These are phyloP conservation scores for Suhomyces maxii DNA, from an alignment of 1,139 yeast species.

Conservation along the genomic window DNA sequence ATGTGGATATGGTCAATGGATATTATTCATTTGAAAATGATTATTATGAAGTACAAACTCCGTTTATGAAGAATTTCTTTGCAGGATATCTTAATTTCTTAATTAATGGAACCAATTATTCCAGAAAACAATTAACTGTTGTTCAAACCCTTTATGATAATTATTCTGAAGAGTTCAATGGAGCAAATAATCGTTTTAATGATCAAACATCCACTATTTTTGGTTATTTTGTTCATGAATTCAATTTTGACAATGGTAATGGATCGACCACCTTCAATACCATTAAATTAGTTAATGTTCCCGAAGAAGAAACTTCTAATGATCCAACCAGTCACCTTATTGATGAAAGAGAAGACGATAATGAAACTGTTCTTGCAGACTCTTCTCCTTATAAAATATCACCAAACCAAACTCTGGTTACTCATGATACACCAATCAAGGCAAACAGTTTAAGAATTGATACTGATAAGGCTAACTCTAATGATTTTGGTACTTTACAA, in stretches of 20 bases:
- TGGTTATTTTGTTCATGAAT: constrained; percentile 33
- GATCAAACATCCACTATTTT: constrained; percentile 19
- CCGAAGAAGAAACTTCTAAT: constrained; percentile 4
- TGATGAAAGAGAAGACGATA: constrained; percentile 31
- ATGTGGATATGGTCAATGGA: constrained; percentile 38
- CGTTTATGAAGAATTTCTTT: constrained; percentile 43
- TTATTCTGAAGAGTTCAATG: constrained; percentile 9
- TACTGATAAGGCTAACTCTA: constrained; percentile 15
- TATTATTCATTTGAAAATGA: constrained; percentile 20
- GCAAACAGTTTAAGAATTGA: constrained; percentile 20
- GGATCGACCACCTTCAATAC: constrained; percentile 13
- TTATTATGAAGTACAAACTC: constrained; percentile 33
- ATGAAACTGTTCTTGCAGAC: constrained; percentile 43
- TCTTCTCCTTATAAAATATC: constrained; percentile 36
- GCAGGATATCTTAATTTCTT: constrained; percentile 40
- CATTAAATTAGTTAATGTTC: constrained; percentile 9
- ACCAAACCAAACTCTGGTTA: constrained; percentile 16
- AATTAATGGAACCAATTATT: constrained; percentile 31
- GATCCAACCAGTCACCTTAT: neutral
- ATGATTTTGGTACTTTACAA: constrained; percentile 9
- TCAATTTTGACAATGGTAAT: constrained; percentile 17
- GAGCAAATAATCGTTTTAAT: constrained; percentile 10
- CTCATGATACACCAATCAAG: constrained; percentile 13
- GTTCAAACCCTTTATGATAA: constrained; percentile 31
- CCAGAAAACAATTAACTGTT: constrained; percentile 27